These are phyloP conservation scores for Potentilla sterilis DNA, from an alignment of 306 rosid genomes.

Conservation along the genomic window DNA sequence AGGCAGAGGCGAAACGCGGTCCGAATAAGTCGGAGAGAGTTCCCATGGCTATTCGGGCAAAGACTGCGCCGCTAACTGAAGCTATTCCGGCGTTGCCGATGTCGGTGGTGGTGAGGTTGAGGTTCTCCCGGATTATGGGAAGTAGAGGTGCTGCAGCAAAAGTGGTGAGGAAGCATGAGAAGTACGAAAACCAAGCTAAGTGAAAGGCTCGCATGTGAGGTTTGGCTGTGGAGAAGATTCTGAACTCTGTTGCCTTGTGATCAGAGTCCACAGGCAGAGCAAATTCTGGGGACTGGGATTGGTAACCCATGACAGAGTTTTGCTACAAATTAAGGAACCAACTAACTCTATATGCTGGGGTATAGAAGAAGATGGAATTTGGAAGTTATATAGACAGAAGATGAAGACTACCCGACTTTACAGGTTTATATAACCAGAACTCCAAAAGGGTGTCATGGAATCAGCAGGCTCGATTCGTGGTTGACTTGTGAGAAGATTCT, in stretches of 20 bases:
- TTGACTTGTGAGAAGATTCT: too few species aligned
- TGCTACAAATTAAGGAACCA: not conserved
- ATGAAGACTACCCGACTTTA: too few species aligned
- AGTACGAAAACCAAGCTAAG: conserved; percentile 76
- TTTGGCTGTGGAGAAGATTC: conserved; percentile 51
- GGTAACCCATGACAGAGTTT: not conserved
- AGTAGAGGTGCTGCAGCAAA: conserved; percentile 78
- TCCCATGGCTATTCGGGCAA: conserved; percentile 80
- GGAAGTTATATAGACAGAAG: not conserved
- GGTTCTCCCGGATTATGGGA: conserved; percentile 79
- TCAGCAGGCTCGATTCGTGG: too few species aligned
- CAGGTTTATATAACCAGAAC: too few species aligned
- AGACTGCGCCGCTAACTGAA: conserved; percentile 75
- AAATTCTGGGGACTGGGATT: conserved; percentile 21
- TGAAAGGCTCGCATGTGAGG: conserved; percentile 97
- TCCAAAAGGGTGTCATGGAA: not conserved
- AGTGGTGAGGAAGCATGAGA: conserved; percentile 71
- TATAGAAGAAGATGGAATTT: not conserved
- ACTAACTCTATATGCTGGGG: not conserved
- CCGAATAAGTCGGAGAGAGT: conserved; percentile 79
- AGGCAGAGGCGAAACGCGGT: conserved; percentile 71
- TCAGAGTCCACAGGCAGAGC: conserved; percentile 73
- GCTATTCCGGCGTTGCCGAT: conserved; percentile 94
- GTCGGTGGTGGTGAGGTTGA: conserved; percentile 73
- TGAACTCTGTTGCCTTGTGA: conserved; percentile 68